Conservation (phyloP, 1,284 basidiomycete genomes). For the Boletus smithii region DNA sequence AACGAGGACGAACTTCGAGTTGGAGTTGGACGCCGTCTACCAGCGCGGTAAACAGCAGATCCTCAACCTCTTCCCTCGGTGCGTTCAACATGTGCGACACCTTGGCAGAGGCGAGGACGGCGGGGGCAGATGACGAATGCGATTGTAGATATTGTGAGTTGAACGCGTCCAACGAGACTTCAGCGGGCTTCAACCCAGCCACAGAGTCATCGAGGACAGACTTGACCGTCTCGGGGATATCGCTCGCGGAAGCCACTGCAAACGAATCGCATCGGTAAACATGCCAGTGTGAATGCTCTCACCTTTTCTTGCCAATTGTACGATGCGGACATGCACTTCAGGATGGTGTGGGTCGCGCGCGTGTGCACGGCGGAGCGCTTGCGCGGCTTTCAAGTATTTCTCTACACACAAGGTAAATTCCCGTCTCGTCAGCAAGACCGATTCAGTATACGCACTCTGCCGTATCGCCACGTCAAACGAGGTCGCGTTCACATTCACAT, state of each 20-base stretch:
- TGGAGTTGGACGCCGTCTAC: conserved; percentile 44
- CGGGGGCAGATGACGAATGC: conserved; percentile 47
- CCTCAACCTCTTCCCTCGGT: conserved; percentile 57
- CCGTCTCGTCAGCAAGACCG: not conserved
- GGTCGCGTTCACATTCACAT: conserved; percentile 71
- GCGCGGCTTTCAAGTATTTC: conserved; percentile 76
- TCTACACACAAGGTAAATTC: conserved; percentile 43
- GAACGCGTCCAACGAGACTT: conserved; percentile 58
- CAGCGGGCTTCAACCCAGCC: conserved; percentile 51
- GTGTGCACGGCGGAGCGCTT: conserved; percentile 63
- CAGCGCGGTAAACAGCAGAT: conserved; percentile 52
- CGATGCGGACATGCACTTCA: conserved; percentile 67
- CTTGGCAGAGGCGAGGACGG: conserved; percentile 61
- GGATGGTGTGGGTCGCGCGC: conserved; percentile 58
- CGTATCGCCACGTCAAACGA: conserved; percentile 80
- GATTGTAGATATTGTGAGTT: conserved; percentile 76
- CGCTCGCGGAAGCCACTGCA: conserved; percentile 42
- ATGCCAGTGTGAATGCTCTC: not conserved
- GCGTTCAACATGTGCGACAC: conserved; percentile 46
- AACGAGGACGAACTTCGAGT: conserved; percentile 57
- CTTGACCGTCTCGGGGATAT: conserved; percentile 43
- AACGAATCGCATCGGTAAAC: not conserved
- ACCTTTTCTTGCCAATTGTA: conserved; percentile 64
- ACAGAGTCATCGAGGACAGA: conserved; percentile 45
- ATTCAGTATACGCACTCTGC: conserved; percentile 47